Percentiles rank a stretch among this genome's conserved stretches.
phyloP scores from a whole-genome alignment of 2,329 filamentous ascomycete species.

The Hypomyces perniciosus region DNA sequence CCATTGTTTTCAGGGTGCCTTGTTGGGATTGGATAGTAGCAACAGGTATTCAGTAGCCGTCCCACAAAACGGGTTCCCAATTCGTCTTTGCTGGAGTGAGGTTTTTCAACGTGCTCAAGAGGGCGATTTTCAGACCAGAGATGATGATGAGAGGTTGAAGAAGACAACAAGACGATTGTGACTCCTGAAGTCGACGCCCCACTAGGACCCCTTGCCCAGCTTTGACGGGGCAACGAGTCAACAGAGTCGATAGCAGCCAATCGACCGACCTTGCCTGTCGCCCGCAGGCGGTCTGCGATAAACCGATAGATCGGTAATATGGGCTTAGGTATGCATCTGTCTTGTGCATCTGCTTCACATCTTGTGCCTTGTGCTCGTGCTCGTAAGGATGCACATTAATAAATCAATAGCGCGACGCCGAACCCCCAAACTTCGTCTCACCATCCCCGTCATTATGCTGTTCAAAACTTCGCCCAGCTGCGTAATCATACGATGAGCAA shows the following conservation, averaged over 20 bases:
- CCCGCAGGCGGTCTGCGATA: slow-evolving; percentile 9
- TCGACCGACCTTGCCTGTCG: slow-evolving; percentile 5
- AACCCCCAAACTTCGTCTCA: too few relatives aligned
- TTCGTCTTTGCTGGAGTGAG: background rate
- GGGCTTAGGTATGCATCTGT: background rate
- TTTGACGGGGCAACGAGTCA: slow-evolving; percentile 13
- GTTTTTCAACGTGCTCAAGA: slow-evolving; percentile 11
- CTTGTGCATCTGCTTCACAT: background rate
- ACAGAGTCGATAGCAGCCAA: slow-evolving; percentile 1
- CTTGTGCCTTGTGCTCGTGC: too few relatives aligned
- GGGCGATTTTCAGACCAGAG: slow-evolving; percentile 14
- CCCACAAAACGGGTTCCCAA: background rate
- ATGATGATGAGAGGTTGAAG: slow-evolving; percentile 12
- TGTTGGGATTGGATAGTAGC: background rate
- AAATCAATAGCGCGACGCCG: background rate
- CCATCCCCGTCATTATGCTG: too few relatives aligned
- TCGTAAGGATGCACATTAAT: background rate
- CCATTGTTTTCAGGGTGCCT: slow-evolving; percentile 12
- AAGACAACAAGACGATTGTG: slow-evolving; percentile 12
- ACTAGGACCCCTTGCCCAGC: slow-evolving; percentile 7
- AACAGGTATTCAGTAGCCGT: background rate
- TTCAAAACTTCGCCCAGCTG: too few relatives aligned
- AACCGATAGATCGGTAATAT: background rate
- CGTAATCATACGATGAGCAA: too few relatives aligned
- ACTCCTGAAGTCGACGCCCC: slow-evolving; percentile 10